Conservation (phyloP, 2,329 filamentous ascomycete species). For the Xylariales sp. region DNA sequence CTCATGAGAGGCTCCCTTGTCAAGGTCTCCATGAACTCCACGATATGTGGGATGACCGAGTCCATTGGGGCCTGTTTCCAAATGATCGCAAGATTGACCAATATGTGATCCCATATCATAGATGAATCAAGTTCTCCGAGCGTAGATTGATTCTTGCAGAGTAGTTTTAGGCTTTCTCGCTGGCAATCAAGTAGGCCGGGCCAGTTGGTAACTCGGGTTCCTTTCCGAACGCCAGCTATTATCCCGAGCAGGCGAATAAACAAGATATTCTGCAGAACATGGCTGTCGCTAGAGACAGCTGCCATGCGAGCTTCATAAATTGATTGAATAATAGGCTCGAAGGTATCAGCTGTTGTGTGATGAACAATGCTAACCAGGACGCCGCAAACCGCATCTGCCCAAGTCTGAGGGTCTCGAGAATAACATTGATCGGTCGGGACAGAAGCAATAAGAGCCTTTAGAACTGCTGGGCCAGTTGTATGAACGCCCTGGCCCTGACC, state of each 20-base stretch:
- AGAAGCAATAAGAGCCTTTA: constrained; percentile 45
- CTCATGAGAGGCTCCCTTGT: constrained; percentile 60
- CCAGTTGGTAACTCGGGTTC: constrained; percentile 72
- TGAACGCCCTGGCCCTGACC: constrained; percentile 56
- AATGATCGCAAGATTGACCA: constrained; percentile 59
- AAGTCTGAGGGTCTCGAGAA: constrained; percentile 41
- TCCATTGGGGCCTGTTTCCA: constrained; percentile 78
- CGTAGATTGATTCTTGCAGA: constrained; percentile 35
- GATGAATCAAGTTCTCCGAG: constrained; percentile 27
- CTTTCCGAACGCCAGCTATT: constrained; percentile 75
- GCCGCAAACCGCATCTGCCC: constrained; percentile 67
- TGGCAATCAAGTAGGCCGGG: constrained; percentile 53
- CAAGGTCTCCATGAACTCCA: constrained; percentile 60
- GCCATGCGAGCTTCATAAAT: constrained; percentile 49
- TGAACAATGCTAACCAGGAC: constrained; percentile 80
- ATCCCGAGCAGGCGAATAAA: constrained; percentile 61
- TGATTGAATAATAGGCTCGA: constrained; percentile 61
- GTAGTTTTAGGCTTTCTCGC: constrained; percentile 44
- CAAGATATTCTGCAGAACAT: constrained; percentile 40
- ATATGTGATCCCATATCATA: constrained; percentile 50
- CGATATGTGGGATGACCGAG: constrained; percentile 66
- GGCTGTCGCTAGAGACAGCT: constrained; percentile 24
- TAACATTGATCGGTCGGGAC: constrained; percentile 47
- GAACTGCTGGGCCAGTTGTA: constrained; percentile 52
- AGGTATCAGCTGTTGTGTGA: constrained; percentile 70